A percentile compares a stretch with the other conserved stretches of the same genome.
These are phyloP conservation scores for Pseudomonodictys pantanalensis DNA, from an alignment of 495 filamentous ascomycete species.

Conservation along the genomic window DNA sequence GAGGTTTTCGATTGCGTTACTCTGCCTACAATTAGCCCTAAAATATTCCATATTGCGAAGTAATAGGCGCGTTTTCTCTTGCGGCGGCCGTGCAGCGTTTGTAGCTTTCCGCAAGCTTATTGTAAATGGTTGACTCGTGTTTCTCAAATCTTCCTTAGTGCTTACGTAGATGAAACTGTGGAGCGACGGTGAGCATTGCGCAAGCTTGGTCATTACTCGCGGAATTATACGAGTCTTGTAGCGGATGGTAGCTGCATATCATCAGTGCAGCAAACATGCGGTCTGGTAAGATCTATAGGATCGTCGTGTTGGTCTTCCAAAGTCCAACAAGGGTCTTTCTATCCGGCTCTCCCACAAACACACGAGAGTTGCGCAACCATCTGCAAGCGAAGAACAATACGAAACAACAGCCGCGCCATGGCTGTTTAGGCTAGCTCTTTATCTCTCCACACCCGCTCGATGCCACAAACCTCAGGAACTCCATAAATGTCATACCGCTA, in stretches of 20 bases:
- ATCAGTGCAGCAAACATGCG: neutral
- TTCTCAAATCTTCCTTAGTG: neutral
- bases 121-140: neutral
- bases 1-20: neutral
- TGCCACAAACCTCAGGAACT: neutral
- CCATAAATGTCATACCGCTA: neutral
- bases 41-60: no score
- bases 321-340: neutral
- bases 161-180: neutral
- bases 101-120: neutral
- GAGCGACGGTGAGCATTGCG: neutral
- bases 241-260: neutral
- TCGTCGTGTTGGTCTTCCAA: no score
- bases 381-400: neutral
- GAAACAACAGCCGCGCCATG: constrained; percentile 10
- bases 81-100: neutral
- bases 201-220: no score
- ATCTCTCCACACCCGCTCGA: constrained; percentile 5
- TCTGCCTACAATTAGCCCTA: neutral
- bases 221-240: neutral
- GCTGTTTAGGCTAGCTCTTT: constrained; percentile 13
- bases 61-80: neutral
- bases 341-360: neutral
- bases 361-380: no score
- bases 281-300: no score